Conservation (phyloP, 1,284 basidiomycete genomes). For the Boletus semigastroideus region DNA sequence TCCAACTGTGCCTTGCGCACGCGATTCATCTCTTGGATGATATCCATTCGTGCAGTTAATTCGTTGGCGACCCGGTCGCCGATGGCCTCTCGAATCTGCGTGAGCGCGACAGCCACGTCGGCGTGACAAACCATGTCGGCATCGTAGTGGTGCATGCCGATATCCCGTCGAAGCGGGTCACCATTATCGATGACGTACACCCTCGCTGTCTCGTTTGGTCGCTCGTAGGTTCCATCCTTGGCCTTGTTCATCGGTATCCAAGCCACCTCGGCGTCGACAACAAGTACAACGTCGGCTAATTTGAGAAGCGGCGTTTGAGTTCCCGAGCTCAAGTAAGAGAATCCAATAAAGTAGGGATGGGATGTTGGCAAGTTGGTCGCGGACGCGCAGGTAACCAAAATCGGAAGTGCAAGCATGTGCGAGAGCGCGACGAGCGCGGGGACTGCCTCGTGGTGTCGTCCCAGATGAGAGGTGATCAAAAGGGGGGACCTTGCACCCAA, state of each 20-base stretch:
- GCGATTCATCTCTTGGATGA: conserved; percentile 22
- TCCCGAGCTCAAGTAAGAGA: conserved; percentile 45
- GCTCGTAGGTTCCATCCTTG: conserved; percentile 30
- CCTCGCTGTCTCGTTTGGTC: conserved; percentile 42
- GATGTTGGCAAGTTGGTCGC: conserved; percentile 56
- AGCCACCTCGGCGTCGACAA: conserved; percentile 63
- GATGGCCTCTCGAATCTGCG: conserved; percentile 45
- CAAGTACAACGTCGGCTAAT: conserved; percentile 59
- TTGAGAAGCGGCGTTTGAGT: conserved; percentile 47
- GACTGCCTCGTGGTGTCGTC: conserved; percentile 52
- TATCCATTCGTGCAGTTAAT: conserved; percentile 3
- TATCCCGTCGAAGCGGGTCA: conserved; percentile 56
- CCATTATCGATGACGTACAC: conserved; percentile 62
- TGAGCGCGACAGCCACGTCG: conserved; percentile 52
- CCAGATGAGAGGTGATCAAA: conserved; percentile 62
- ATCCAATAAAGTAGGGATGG: conserved; percentile 53
- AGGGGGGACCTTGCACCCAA: conserved; percentile 52
- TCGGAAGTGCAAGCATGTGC: conserved; percentile 50
- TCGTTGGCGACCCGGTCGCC: conserved; percentile 13
- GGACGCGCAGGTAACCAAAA: conserved; percentile 52
- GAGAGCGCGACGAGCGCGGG: conserved; percentile 49
- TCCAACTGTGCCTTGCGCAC: conserved; percentile 28
- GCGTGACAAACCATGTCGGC: conserved; percentile 59
- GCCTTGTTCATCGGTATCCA: conserved; percentile 57
- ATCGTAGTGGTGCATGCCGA: conserved; percentile 55